Evolutionary conservation across 768 basidiomycete genomes (phyloP).

Genomic region (Tylopilus intermedius): DNA sequence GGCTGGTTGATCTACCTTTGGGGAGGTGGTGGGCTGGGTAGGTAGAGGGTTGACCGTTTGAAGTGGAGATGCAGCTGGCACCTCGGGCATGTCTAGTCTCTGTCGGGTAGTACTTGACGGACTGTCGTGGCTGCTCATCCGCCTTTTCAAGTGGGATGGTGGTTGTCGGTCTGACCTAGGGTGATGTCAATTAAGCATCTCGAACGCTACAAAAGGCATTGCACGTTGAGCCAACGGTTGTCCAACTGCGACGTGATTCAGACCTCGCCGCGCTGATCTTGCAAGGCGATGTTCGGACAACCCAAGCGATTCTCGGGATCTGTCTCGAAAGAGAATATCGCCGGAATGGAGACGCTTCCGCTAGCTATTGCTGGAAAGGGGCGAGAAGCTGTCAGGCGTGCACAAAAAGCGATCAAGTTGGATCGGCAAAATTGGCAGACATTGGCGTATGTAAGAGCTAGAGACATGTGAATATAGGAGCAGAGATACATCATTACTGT

Average conservation of each 20-base stretch:
- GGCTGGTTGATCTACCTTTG: neutral
- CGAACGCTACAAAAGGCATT: constrained; percentile 54
- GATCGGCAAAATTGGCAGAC: constrained; percentile 50
- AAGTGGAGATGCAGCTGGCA: neutral
- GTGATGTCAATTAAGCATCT: constrained; percentile 45
- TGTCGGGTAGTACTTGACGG: constrained; percentile 11
- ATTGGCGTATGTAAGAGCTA: constrained; percentile 49
- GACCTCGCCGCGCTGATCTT: constrained; percentile 58
- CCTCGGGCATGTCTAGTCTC: constrained; percentile 8
- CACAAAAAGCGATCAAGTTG: constrained; percentile 63
- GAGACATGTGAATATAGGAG: constrained; percentile 18
- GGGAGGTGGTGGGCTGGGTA: neutral
- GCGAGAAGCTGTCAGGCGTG: constrained; percentile 36
- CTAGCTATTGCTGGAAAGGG: constrained; percentile 42
- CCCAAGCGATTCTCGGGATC: constrained; percentile 45
- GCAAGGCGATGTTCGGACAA: constrained; percentile 37
- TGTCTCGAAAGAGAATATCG: constrained; percentile 28
- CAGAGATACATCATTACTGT: neutral
- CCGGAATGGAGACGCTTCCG: constrained; percentile 39
- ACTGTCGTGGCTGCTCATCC: neutral
- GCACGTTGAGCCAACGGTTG: constrained; percentile 49
- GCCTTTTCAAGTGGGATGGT: constrained; percentile 11
- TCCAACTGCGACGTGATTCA: constrained; percentile 44
- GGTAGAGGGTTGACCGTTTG: neutral
- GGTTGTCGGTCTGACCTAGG: constrained; percentile 14